Evolutionary conservation across 305 asterid genomes (phyloP), one percentile per base, ranked within the genome.

Genomic region (Vinca major): DNA sequence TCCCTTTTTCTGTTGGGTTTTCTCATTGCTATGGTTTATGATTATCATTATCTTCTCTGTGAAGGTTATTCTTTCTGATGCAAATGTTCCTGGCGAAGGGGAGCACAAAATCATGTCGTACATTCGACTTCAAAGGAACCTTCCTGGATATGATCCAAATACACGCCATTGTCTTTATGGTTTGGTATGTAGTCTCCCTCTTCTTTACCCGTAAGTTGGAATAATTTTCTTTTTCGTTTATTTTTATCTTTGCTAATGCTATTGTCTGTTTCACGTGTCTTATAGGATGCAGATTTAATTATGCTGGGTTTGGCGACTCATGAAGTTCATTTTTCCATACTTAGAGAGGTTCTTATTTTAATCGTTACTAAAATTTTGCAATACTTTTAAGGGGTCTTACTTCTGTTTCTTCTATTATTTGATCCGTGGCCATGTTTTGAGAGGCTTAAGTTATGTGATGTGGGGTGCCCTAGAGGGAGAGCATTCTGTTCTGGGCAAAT

Each of bases 81-180:
- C 99, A 54, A 93, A 93, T 82, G 96, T 91, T 84, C 97, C 99
- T 72, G 99, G 99, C 70, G 99, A 93, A 82, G 99, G 99, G 82
- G 99, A 93, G 73, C 99, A 93, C 84, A 93, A 93, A 71, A 84
- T 91, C 73, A 93, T 93, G 99, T 93, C 99, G 47, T 93, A 91
- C 74, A 85, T 93, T 67, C 97, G 99, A 65, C 86, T 86, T 40
- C 97, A 93, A 74, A 88, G 97, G 83, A 93, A 89, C 77, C 94
- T 89, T 71, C 86, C 92, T 71, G 96, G 99, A 60, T 80, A 75
- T 86, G 96, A 93, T 76, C 99, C 97, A 77, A 93, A 93, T 82
- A 91, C 94, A n/a, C 88, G 89, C 40, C 99, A 93, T 62, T 91
- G 99, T 71, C 89, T 93, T 64, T 93, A 93, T 84, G 99, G 99